Evolutionary conservation across 192 early-diverging fungal genomes (phyloP), one percentile per base, ranked within the genome.

Genomic region (Umbelopsis ramanniana): DNA sequence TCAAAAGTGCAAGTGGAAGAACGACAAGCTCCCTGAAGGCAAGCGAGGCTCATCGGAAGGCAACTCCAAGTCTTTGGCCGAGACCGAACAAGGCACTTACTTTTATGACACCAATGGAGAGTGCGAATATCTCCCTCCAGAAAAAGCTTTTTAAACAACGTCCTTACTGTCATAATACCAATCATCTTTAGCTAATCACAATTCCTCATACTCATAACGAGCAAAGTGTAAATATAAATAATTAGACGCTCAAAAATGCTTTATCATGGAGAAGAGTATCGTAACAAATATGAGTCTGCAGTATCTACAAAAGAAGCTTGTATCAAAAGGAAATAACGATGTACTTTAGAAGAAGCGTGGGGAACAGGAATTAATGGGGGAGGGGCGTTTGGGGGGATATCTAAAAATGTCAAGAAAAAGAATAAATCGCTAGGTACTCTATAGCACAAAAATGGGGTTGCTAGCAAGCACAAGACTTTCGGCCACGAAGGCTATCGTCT

Each of bases 1-100:
- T 46, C 26, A 48, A 7, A 52, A 60, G 67, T 81, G 79, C 33
- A 33, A 40, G 10, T 81, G 79, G 79, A 81, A 76, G 63, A 73
- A 52, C 21, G 71, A 73, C 5, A 63, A 60, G 54, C 63, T 76
- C 29, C 74, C 74, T 17, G 78, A 80, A 37, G 33, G 29, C 29
- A 63, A 63, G 11, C 57, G 57, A 38, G 57, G 57, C 7, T 63
- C 57, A 29, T 19, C 57, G 15, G 57, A 63, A 29, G 57, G 57
- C 57, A 63, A 63, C 33, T 29, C 57, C 2, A 63, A 63, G 57
- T 63, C 57, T 29, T 26, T 63, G 26, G 57, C 57, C 17, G 57
- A 63, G 19, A 63, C 57, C 15, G 57, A 63, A 2, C 57, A 63
- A 63, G 57, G 57, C 26, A 63, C 12, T 14, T 63, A 63, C 33